phyloP scores from a whole-genome alignment of 225 moss, liverwort and hornwort genomes.

The Bryoerythrophyllum caledonicum region DNA sequence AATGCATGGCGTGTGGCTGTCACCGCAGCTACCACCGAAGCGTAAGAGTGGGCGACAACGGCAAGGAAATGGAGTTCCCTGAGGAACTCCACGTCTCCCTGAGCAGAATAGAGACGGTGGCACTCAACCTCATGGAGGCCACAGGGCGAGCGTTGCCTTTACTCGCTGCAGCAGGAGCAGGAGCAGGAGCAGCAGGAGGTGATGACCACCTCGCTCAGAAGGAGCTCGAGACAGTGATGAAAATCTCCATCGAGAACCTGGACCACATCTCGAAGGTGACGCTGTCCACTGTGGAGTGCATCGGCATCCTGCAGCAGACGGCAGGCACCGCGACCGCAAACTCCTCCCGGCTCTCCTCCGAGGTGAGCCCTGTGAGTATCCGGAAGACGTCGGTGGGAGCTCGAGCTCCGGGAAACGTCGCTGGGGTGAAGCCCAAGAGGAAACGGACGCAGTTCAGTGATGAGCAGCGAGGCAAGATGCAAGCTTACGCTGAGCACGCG shows the following conservation, averaged over 20 bases:
- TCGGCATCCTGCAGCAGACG: slow-evolving; percentile 45
- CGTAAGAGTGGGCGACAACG: slow-evolving; percentile 37
- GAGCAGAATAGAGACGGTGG: slow-evolving; percentile 41
- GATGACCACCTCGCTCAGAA: slow-evolving; percentile 34
- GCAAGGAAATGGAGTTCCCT: slow-evolving; percentile 24
- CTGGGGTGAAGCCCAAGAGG: slow-evolving; percentile 28
- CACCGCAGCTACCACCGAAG: slow-evolving; percentile 54
- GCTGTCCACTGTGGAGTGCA: slow-evolving; percentile 53
- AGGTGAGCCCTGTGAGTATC: slow-evolving; percentile 43
- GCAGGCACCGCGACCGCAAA: slow-evolving; percentile 35
- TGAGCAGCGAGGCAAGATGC: slow-evolving; percentile 52
- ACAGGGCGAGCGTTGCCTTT: slow-evolving; percentile 42
- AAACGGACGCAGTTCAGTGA: slow-evolving; percentile 56
- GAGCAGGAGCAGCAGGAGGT: too few species aligned
- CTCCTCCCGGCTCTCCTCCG: slow-evolving; percentile 40
- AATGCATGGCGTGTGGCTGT: slow-evolving; percentile 55
- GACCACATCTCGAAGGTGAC: slow-evolving; percentile 59
- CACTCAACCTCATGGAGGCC: slow-evolving; percentile 56
- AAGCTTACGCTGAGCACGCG: slow-evolving; percentile 51
- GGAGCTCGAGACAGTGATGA: slow-evolving; percentile 45
- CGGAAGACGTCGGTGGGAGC: too few species aligned
- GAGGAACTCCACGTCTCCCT: slow-evolving; percentile 38
- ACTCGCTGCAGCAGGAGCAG: slow-evolving; percentile 27
- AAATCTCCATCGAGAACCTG: slow-evolving; percentile 53
- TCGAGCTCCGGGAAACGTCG: too few species aligned